These are phyloP conservation scores for Russula compacta DNA, from an alignment of 768 basidiomycete genomes.

Conservation along the genomic window DNA sequence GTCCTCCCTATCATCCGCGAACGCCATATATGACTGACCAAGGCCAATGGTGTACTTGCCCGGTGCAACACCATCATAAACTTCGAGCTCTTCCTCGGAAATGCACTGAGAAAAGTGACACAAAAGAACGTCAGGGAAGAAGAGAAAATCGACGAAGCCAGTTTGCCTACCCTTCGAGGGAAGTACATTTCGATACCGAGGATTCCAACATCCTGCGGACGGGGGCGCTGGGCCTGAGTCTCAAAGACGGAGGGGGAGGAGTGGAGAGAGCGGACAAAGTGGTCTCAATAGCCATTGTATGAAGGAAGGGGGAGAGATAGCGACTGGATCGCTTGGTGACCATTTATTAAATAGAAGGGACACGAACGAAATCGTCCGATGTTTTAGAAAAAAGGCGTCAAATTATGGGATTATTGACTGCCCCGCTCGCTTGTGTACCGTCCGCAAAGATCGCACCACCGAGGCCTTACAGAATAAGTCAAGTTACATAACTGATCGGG, in stretches of 20 bases:
- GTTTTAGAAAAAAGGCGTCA: slow-evolving; percentile 17
- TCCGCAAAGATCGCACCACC: slow-evolving; percentile 7
- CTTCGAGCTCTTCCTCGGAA: slow-evolving; percentile 76
- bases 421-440: background rate
- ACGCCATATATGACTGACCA: slow-evolving; percentile 97
- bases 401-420: background rate
- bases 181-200: slow-evolving; percentile 22
- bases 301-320: background rate
- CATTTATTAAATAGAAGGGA: slow-evolving; percentile 12
- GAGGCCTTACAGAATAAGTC: background rate
- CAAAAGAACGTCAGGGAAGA: background rate
- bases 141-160: background rate
- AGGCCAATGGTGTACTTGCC: slow-evolving; percentile 99
- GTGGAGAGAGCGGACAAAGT: background rate
- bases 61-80: slow-evolving; percentile 29
- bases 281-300: slow-evolving; percentile 20
- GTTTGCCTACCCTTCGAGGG: slow-evolving; percentile 9
- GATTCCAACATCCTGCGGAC: slow-evolving; percentile 21
- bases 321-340: background rate
- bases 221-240: slow-evolving; percentile 17
- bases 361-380: slow-evolving; percentile 16
- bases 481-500: slow-evolving; percentile 15
- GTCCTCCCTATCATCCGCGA: slow-evolving; percentile 97
- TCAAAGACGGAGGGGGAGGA: slow-evolving; percentile 15
- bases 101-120: slow-evolving; percentile 54